These are phyloP conservation scores for Sporobolomyces pararoseus DNA, from an alignment of 768 basidiomycete species.

Conservation along the genomic window DNA sequence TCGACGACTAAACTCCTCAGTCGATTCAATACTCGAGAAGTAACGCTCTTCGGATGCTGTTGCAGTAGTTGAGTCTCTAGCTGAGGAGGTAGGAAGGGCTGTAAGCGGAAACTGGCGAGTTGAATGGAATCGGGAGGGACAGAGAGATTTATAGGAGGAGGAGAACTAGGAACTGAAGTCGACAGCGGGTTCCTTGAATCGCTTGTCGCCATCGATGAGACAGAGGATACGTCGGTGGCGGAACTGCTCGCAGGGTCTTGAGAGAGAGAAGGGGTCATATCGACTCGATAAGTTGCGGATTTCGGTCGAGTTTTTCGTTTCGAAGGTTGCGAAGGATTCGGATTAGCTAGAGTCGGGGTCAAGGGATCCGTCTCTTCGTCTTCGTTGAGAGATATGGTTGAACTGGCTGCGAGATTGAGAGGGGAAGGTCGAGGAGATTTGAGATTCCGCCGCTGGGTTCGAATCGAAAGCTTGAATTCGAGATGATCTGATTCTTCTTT, in stretches of 20 bases:
- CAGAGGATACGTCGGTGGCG: no score
- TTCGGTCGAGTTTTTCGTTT: slow-evolving; percentile 1
- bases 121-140: background rate
- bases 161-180: background rate
- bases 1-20: slow-evolving; percentile 2
- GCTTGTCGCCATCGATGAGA: background rate
- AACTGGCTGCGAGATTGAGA: background rate
- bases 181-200: background rate
- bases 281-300: slow-evolving; percentile 5
- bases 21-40: background rate
- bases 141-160: background rate
- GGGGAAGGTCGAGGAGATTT: background rate
- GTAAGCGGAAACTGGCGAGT: background rate
- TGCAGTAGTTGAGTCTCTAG: no score
- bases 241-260: background rate
- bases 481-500: background rate
- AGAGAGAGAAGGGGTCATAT: slow-evolving; percentile 2
- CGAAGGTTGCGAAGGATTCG: background rate
- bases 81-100: background rate
- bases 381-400: background rate
- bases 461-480: background rate
- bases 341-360: background rate
- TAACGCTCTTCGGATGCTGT: background rate
- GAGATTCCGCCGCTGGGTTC: background rate
- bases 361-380: background rate